Evolutionary conservation across 2,329 filamentous ascomycete species (phyloP).

Genomic region (Akanthomyces dipterigenus): DNA sequence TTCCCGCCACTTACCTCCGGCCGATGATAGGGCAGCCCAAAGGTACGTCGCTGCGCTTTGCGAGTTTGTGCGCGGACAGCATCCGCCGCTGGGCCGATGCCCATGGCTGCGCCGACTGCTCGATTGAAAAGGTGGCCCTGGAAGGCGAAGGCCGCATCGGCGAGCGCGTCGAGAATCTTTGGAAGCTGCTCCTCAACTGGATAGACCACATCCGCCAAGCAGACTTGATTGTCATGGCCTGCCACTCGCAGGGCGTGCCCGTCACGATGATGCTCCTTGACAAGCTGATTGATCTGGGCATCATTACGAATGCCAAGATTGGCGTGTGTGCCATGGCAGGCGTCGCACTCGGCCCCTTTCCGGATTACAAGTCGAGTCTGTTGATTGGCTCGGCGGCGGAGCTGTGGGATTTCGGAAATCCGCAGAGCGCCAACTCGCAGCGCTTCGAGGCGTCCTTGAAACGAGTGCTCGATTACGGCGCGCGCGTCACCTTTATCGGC

Average conservation of each 20-base stretch:
- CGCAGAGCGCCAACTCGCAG: constrained; percentile 73
- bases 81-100: constrained; percentile 76
- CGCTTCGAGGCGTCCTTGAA: constrained; percentile 72
- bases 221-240: constrained; percentile 86
- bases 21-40: constrained; percentile 91
- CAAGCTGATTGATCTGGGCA: constrained; percentile 85
- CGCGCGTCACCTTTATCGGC: constrained; percentile 78
- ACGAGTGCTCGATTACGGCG: constrained; percentile 68
- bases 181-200: constrained; percentile 93
- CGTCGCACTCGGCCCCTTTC: constrained; percentile 87
- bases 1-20: constrained; percentile 80
- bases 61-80: constrained; percentile 75
- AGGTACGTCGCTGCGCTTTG: constrained; percentile 89
- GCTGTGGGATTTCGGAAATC: constrained; percentile 86
- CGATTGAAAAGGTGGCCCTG: constrained; percentile 88
- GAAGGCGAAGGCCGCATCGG: constrained; percentile 91
- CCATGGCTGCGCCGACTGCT: constrained; percentile 64
- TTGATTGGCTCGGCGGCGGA: constrained; percentile 89
- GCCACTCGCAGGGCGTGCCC: constrained; percentile 92
- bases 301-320: constrained; percentile 68
- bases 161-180: constrained; percentile 84
- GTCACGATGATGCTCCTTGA: constrained; percentile 88
- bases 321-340: constrained; percentile 88
- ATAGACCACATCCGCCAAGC: constrained; percentile 82
- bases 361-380: constrained; percentile 83